Percentiles rank a stretch among this genome's conserved stretches.
These are phyloP conservation scores for Diaporthe eres DNA, from an alignment of 2,329 filamentous ascomycete species.

Conservation along the genomic window DNA sequence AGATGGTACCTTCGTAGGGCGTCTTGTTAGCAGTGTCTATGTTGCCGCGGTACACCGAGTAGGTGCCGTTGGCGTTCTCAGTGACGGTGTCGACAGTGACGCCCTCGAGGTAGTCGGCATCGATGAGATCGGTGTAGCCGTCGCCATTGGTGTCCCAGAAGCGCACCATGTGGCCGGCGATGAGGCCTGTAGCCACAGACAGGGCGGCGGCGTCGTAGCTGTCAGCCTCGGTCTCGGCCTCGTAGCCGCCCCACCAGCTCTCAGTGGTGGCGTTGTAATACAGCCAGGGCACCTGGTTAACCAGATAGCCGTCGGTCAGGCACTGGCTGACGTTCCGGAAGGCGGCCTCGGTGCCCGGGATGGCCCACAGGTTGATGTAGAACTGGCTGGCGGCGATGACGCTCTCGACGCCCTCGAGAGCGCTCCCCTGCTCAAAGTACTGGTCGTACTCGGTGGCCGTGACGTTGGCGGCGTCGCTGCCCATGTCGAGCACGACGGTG, in stretches of 20 bases:
- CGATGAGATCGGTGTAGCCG: constrained; percentile 17
- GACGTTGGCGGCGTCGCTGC: constrained; percentile 11
- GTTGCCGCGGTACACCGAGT: not conserved
- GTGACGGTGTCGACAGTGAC: not conserved
- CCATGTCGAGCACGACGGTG: constrained; percentile 13
- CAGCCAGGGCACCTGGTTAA: constrained; percentile 2
- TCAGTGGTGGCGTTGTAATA: not conserved
- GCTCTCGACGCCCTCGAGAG: constrained; percentile 1
- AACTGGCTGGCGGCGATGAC: not conserved
- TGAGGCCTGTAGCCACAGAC: not conserved
- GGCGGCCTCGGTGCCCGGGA: not conserved
- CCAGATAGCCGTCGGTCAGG: not conserved
- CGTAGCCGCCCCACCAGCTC: constrained; percentile 13
- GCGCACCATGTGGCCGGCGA: constrained; percentile 1
- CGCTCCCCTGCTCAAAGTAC: constrained; percentile 27
- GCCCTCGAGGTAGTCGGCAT: constrained; percentile 4
- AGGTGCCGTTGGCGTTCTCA: not conserved
- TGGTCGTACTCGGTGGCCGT: constrained; percentile 13
- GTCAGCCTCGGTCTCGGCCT: not conserved
- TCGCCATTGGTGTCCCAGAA: constrained; percentile 28
- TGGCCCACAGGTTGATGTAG: constrained; percentile 9
- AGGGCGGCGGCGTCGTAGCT: constrained; percentile 2
- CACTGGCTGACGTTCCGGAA: constrained; percentile 3
- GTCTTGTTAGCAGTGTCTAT: not conserved
- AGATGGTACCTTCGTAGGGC: not conserved